Evolutionary conservation across 1,284 basidiomycete genomes (phyloP).

Genomic region (Crepidotus sp.): DNA sequence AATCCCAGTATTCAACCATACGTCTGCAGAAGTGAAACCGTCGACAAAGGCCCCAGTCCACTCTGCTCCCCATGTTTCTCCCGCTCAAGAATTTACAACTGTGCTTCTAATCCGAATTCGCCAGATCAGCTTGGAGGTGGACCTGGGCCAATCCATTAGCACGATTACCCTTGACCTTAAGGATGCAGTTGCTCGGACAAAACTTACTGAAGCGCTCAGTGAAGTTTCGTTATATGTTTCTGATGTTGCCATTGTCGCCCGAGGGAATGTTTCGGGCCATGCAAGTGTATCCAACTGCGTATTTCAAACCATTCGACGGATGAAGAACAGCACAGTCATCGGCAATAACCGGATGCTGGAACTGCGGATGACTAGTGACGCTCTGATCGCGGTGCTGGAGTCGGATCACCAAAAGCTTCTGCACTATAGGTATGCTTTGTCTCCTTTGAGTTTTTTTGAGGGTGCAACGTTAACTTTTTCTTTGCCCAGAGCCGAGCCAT

Average conservation of each 20-base stretch:
- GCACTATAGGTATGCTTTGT: constrained; percentile 61
- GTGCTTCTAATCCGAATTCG: constrained; percentile 62
- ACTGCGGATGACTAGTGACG: constrained; percentile 68
- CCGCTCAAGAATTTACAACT: constrained; percentile 45
- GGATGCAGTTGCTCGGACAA: constrained; percentile 51
- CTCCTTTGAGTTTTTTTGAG: background rate
- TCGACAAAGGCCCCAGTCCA: constrained; percentile 26
- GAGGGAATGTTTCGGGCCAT: constrained; percentile 70
- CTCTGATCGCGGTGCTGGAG: constrained; percentile 58
- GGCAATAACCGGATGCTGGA: constrained; percentile 53
- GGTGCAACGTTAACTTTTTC: constrained; percentile 6
- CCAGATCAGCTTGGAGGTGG: constrained; percentile 61
- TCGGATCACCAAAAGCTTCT: constrained; percentile 73
- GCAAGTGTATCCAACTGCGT: constrained; percentile 60
- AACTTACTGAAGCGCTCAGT: constrained; percentile 45
- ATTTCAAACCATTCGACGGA: constrained; percentile 67
- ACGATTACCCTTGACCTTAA: constrained; percentile 55
- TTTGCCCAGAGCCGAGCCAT: constrained; percentile 67
- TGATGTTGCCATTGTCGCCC: constrained; percentile 52
- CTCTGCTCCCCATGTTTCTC: constrained; percentile 22
- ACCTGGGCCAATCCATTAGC: constrained; percentile 72
- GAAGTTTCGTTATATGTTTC: constrained; percentile 64
- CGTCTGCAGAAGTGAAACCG: constrained; percentile 6
- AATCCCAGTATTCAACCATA: constrained; percentile 56
- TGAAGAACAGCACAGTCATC: constrained; percentile 28